Base-by-base conservation (phyloP, 1,284 basidiomycete species). In the Gymnopus androsaceus region DNA sequence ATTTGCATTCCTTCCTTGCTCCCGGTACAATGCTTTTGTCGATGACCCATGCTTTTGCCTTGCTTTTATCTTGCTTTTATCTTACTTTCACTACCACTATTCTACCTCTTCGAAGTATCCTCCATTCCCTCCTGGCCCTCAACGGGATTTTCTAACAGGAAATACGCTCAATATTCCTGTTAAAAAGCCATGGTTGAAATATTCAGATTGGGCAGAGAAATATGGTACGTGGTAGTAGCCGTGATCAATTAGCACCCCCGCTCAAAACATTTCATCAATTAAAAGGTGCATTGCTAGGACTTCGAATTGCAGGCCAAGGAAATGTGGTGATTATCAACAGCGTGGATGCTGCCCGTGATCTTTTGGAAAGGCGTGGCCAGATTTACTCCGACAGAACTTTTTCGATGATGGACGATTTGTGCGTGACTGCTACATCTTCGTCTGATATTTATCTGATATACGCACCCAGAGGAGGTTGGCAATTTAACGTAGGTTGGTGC, bases 271-370 rank as follows among this genome's bases (percentile, higher is more conserved):
- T 15, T 23, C 15, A 21, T 30, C n/a, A 33, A 6, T 7, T n/a
- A n/a, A n/a, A n/a, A 34, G n/a, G 21, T 9, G 34, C 34, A 21
- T 36, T 50, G 11, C n/a, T 50, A 14, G 30, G 36, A n/a, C 8
- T 50, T 15, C 17, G 14, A 11, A 25, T 19, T 30, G 14, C 38
- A 12, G 62, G 60, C n/a, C 52, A 55, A 45, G 31, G 54, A 19
- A 48, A 49, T 38, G 28, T 46, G 5, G 27, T 54, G 9, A 31
- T 54, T 11, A 36, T 54, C 41, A 54, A 46, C 17, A 45, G 41
- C 6, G 23, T 54, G n/a, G 28, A 46, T 9, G 44, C 44, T 36
- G 42, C 52, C 14, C 19, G 31, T 21, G 52, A 54, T 19, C 40
- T 54, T 17, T 25, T 54, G 33, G 52, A 54, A 23, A 45, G 45